A percentile compares a stretch with the other conserved stretches of the same genome.
Conservation (phyloP, 768 basidiomycete species). For the Russula dissimulans region DNA sequence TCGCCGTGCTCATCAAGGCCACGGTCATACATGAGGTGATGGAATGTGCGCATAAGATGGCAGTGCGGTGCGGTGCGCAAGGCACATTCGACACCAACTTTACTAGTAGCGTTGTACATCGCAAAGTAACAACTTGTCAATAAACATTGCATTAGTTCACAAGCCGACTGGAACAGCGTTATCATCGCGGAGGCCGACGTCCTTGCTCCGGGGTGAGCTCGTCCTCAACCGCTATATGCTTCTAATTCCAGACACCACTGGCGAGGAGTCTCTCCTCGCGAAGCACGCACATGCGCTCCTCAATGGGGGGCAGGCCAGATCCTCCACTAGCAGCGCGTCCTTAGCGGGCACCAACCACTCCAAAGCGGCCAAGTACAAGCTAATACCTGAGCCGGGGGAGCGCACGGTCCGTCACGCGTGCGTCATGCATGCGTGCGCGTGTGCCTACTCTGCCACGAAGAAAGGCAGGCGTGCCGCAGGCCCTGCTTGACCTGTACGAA, state of each 20-base stretch:
- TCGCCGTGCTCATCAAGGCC: constrained; percentile 7
- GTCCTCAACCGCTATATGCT: constrained; percentile 13
- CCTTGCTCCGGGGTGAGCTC: constrained; percentile 18
- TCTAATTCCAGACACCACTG: constrained; percentile 3
- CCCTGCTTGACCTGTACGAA: no score
- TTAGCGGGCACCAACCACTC: no score
- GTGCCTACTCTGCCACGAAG: no score
- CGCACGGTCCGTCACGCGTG: no score
- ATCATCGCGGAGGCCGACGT: constrained; percentile 23
- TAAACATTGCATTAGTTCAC: no score
- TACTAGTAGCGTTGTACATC: no score
- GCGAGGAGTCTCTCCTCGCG: constrained; percentile 8
- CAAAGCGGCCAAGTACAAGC: no score
- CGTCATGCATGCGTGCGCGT: no score
- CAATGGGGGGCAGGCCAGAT: not conserved
- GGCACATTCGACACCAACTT: constrained; percentile 13
- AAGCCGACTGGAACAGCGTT: not conserved
- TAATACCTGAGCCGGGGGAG: no score
- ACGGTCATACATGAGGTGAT: constrained; percentile 6
- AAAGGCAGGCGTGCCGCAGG: no score
- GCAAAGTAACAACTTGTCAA: not conserved
- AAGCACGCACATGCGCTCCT: constrained; percentile 10
- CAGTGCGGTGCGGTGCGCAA: constrained; percentile 14
- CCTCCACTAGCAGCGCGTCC: no score
- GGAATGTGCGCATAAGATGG: constrained; percentile 4